Base-by-base conservation (phyloP, 148 eudicot species). In the Selenicereus undatus region DNA sequence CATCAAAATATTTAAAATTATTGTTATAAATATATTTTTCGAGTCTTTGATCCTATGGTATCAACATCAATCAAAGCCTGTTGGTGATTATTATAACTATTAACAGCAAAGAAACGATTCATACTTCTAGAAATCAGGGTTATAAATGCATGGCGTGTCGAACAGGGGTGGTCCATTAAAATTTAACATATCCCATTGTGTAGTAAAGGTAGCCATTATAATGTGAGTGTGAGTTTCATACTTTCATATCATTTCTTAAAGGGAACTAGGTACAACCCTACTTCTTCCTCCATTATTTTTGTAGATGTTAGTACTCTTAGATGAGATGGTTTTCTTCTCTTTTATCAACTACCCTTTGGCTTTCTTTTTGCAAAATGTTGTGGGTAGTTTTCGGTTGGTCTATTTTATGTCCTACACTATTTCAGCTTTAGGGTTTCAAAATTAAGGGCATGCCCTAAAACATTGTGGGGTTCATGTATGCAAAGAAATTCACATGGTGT, bases 271-370 rank as follows among this genome's bases (percentile, higher is more conserved):
- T 75, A 48, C 69, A 36, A 79, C 79, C 51, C 51, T 48, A 48
- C 51, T 48, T n/a, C 52, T 72, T n/a, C 60, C 20, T 9, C 56
- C 56, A 2, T 51, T 4, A 51, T 51, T 17, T 56, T 56, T 56
- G 62, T 56, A 20, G 62, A 56, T 11, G 1, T 56, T 16, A 16
- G 22, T 50, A 14, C 18, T 58, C 26, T 11, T 75, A 21, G 82
- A 81, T 75, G 75, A 75, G 78, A 81, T 81, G 78, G 74, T 81
- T 64, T 29, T 64, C 75, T 64, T 29, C 58, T 11, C 39, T 70
- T 70, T 35, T 32, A 35, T 70, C 21, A 70, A 35, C 42, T 32
- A 70, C 39, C 42, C 72, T 30, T 70, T 17, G 73, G 73, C 36
- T 14, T 29, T 35, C 39, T 32, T 12, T 29, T 70, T 30, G 39